These are phyloP conservation scores for Dalechampia spathulata DNA, from an alignment of 441 rosid species.

Conservation along the genomic window DNA sequence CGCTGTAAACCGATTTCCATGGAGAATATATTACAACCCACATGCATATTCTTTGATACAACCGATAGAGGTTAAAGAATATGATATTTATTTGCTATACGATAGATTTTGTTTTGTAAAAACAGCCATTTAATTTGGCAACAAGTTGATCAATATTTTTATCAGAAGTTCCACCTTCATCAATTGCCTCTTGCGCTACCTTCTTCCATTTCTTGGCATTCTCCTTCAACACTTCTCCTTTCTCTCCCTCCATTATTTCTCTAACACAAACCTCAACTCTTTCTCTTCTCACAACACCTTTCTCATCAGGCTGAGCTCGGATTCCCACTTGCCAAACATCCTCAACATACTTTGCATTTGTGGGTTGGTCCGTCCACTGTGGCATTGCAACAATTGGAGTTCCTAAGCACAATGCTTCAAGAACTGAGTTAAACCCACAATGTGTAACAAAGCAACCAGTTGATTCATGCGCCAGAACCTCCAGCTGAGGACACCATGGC, in stretches of 20 bases:
- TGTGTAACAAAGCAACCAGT: slow-evolving; percentile 25
- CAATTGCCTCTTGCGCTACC: slow-evolving; percentile 9
- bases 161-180: slow-evolving; percentile 18
- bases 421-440: slow-evolving; percentile 16
- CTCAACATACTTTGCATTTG: slow-evolving; percentile 16
- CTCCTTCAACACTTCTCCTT: slow-evolving; percentile 8
- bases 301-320: slow-evolving; percentile 1
- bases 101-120: too few relatives aligned
- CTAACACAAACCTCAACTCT: neutral
- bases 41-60: too few relatives aligned
- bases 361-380: slow-evolving; percentile 16
- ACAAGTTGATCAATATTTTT: slow-evolving; percentile 13
- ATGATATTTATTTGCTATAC: too few relatives aligned
- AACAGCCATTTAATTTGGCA: neutral
- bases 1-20: too few relatives aligned
- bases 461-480: slow-evolving; percentile 19
- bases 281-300: slow-evolving; percentile 13
- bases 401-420: slow-evolving; percentile 26
- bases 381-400: slow-evolving; percentile 20
- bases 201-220: slow-evolving; percentile 16
- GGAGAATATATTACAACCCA: too few relatives aligned
- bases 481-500: slow-evolving; percentile 16
- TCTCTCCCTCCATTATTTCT: slow-evolving; percentile 11
- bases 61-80: too few relatives aligned
- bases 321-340: slow-evolving; percentile 20